phyloP scores from a whole-genome alignment of 2,329 filamentous ascomycete species.

The Phoma herbarum region DNA sequence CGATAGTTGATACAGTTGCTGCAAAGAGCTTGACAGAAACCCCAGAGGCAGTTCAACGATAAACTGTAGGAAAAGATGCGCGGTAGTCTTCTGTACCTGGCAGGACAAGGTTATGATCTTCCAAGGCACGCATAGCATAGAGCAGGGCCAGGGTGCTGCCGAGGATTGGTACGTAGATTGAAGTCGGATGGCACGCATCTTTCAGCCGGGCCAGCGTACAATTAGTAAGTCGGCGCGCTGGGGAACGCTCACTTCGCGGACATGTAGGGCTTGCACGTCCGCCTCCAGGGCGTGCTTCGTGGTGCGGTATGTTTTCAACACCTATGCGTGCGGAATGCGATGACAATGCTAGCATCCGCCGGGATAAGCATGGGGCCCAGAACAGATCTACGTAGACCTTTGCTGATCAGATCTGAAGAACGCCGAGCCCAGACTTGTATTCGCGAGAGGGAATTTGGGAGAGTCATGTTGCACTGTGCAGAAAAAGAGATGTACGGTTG shows the following conservation, averaged over 20 bases:
- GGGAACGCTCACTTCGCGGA: too few species aligned
- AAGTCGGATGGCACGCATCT: neutral
- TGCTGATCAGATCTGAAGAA: neutral
- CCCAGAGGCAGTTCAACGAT: neutral
- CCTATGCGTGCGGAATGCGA: too few species aligned
- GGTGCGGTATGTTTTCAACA: neutral
- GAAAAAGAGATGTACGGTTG: too few species aligned
- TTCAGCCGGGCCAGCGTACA: too few species aligned
- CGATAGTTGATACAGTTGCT: neutral
- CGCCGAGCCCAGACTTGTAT: neutral
- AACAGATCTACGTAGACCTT: neutral
- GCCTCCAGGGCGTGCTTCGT: neutral
- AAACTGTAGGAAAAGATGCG: neutral
- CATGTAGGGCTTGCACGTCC: neutral
- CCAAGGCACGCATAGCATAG: neutral
- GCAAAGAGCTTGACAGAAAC: conserved; percentile 2
- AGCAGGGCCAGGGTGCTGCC: neutral
- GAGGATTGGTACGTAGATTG: neutral
- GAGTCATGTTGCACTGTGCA: neutral
- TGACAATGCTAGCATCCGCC: neutral
- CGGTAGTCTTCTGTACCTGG: neutral
- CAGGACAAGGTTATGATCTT: neutral
- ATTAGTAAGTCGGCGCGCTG: too few species aligned
- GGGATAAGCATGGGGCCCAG: neutral
- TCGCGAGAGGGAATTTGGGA: neutral